Conservation (phyloP, 1,284 basidiomycete species). For the Kalmanozyma brasiliensis region DNA sequence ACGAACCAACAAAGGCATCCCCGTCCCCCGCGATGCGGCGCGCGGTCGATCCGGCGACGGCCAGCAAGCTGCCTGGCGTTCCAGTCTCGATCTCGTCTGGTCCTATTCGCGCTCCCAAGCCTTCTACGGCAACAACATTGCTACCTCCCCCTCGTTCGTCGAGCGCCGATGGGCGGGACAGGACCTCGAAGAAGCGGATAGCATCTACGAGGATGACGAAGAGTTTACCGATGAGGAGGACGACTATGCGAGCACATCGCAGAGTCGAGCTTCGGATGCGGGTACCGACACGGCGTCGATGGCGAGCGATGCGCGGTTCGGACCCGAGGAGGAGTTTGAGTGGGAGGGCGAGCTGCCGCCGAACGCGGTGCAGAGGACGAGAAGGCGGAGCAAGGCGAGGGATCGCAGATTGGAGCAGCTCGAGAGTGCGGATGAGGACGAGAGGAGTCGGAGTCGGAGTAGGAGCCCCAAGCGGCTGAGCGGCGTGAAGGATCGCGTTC, state of each 20-base stretch:
- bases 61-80: conserved; percentile 57
- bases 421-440: conserved; percentile 44
- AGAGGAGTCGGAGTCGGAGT: conserved; percentile 46
- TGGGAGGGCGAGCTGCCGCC: conserved; percentile 56
- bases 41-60: conserved; percentile 17
- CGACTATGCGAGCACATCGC: conserved; percentile 11
- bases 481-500: conserved; percentile 13
- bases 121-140: conserved; percentile 67
- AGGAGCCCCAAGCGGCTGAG: conserved; percentile 51
- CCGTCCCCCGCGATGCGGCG: conserved; percentile 36
- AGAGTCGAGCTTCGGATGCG: conserved; percentile 34
- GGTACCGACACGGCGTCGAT: conserved; percentile 37
- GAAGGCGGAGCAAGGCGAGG: conserved; percentile 26
- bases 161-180: conserved; percentile 63
- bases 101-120: conserved; percentile 67
- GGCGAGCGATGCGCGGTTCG: conserved; percentile 34
- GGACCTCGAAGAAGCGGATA: conserved; percentile 57
- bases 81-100: conserved; percentile 62
- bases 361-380: conserved; percentile 32
- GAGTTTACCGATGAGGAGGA: conserved; percentile 45
- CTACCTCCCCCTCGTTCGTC: conserved; percentile 64
- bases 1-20: conserved; percentile 28
- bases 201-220: conserved; percentile 50
- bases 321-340: conserved; percentile 26
- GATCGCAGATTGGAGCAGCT: conserved; percentile 34